Conservation (phyloP, 306 rosid genomes). For the Mimosa bimucronata region DNA sequence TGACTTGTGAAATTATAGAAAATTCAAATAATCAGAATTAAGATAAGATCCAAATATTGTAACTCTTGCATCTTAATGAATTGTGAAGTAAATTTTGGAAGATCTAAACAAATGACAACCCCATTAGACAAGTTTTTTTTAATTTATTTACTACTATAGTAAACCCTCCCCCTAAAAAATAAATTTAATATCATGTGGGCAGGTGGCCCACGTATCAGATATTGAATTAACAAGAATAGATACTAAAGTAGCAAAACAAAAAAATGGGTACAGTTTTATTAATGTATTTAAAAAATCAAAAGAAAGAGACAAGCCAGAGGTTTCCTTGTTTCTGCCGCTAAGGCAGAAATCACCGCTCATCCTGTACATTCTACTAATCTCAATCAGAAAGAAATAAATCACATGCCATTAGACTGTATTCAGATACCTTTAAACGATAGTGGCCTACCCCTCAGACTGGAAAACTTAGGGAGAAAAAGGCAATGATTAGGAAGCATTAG, state of each 20-base stretch:
- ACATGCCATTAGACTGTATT: neutral
- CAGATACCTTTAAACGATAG: neutral
- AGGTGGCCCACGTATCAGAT: too few species aligned
- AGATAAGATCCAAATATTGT: constrained; percentile 6
- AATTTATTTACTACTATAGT: too few species aligned
- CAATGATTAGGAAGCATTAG: neutral
- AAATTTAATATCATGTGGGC: too few species aligned
- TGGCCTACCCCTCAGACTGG: neutral
- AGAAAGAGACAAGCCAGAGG: neutral
- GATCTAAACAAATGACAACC: neutral
- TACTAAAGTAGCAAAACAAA: too few species aligned
- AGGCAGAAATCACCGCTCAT: neutral
- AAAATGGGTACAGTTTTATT: too few species aligned
- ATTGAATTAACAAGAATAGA: too few species aligned
- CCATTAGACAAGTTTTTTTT: too few species aligned
- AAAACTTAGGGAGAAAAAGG: constrained; percentile 1
- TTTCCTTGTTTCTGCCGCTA: neutral
- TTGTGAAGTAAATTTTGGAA: neutral
- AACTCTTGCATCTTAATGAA: neutral
- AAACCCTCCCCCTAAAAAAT: too few species aligned
- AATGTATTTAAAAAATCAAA: neutral
- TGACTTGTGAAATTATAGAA: constrained; percentile 58
- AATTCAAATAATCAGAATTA: constrained; percentile 3
- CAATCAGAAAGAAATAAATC: neutral
- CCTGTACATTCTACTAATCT: neutral